Base-by-base conservation (phyloP, 1,139 yeast species). In the Hansenula anomala region DNA sequence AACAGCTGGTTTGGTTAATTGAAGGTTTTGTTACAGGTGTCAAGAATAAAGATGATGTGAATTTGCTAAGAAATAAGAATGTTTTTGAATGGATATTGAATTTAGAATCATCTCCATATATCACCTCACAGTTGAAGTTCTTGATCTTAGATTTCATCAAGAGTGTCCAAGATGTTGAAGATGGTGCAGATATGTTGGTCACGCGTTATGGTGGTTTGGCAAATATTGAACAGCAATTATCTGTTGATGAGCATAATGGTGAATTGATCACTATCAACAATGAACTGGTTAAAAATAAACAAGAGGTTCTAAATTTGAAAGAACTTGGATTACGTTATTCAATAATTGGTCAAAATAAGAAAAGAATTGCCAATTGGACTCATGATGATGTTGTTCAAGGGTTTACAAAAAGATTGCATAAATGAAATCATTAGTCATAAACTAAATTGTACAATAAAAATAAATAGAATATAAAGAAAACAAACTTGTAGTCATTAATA, bases 31-130 rank as follows among this genome's bases (percentile, higher is more conserved):
- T 64, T 4, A 46, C 56, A 19, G 80, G 85, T 3, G 55, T 75
- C 3, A 67, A 67, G 10, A 63, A 69, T 7, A 51, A 59, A 5
- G 56, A 58, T 6, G 94, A 86, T 55, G 66, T 85, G 37, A 61
- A 69, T 27, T 54, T 79, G 6, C 58, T 83, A 39, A 66, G 71
- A 46, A 65, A 63, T 38, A 70, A 65, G 36, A 80, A 79, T 3
- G 71, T 81, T 1, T 60, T 86, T 42, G 96, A 88, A 51, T 79
- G 88, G 80, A 54, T 75, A 3, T 52, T 84, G 53, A 80, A 79
- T 43, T 59, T 84, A 39, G 52, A 65, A 36, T 69, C 73, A 47
- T 67, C 78, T 8, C 78, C 79, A 29, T 76, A 66, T 46, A 48
- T 72, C 20, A 66, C 62, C 33, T 55, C 63, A 32, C 66, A 63